Conservation (phyloP, 108 stramenopile genomes). For the Cyclostephanos tholiformis region DNA sequence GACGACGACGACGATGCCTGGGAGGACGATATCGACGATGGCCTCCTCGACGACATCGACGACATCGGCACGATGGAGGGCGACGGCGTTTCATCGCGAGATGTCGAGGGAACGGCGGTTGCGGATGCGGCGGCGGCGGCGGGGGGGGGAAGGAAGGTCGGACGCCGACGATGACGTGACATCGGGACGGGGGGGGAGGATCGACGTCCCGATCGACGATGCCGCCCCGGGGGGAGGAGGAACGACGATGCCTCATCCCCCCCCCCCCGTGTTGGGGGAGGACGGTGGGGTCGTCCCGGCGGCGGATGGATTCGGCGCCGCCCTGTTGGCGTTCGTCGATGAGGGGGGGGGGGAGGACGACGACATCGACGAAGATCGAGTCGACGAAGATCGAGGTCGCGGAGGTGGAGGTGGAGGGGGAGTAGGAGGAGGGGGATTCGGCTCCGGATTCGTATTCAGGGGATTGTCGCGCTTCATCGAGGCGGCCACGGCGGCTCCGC, state of each 20-base stretch:
- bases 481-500: conserved; percentile 38
- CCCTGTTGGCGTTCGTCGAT: conserved; percentile 42
- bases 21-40: conserved; percentile 2
- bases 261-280: no score
- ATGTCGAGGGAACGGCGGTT: no score
- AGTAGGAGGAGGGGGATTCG: conserved; percentile 23
- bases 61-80: not conserved
- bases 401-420: not conserved
- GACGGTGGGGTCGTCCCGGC: no score
- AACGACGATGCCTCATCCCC: no score
- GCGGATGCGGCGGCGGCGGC: not conserved
- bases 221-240: not conserved
- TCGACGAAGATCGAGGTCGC: conserved; percentile 5
- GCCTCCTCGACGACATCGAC: not conserved
- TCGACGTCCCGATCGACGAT: not conserved
- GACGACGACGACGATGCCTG: conserved; percentile 2
- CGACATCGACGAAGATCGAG: conserved; percentile 16
- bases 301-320: conserved; percentile 41
- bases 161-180: no score
- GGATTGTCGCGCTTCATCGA: conserved; percentile 46
- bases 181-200: no score
- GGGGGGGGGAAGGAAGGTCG: no score
- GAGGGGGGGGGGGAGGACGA: no score
- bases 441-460: conserved; percentile 49
- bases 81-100: not conserved